Evolutionary conservation across 805 yeast species (phyloP), one percentile per base, ranked within the genome.

Genomic region (Pichia phayaonensis): DNA sequence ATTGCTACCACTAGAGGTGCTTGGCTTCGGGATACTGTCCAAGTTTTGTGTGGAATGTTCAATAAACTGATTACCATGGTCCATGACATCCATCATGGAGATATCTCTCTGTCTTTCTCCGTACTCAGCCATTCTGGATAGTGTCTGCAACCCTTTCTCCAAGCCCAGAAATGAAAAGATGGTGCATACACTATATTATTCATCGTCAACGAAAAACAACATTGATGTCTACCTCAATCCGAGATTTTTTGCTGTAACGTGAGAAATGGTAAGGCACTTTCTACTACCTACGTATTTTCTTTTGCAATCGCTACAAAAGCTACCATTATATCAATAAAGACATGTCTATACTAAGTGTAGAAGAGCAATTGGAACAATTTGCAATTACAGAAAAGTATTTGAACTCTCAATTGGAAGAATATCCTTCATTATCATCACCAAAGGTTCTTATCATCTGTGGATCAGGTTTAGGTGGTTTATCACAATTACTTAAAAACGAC

Each of bases 401-500:
- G 27, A 48, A 46, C 24, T 42, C 42, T 7, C 41, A 47, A 23
- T 40, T 61, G 36, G 45, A 56, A 20, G 40, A 26, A n/a, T 52
- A 41, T 34, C 48, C 51, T 27, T 21, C 40, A 12, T 40, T 61
- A 12, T 48, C 43, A 22, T 47, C 51, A 13, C 96, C 97, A 2
- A 70, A 79, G 53, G 82, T 80, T 0, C 77, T 90, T 51, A 84
- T 92, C 56, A 86, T 92, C 48, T 90, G 97, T 68, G 99, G 99
- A 8, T 86, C 97, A 5, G 99, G 99, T 0, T 73, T 92, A 18
- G 95, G 96, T 13, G 95, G 95, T 0, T 83, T 92, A 46, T 84
- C 90, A 1, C 72, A 77, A 45, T 68, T 74, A 23, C 62, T 84
- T 42, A 62, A 65, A 21, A 62, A 70, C 5, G 47, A 47, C 12